Evolutionary conservation across 768 basidiomycete species (phyloP), one percentile per base, ranked within the genome.

Genomic region (Lactifluus piperatus): DNA sequence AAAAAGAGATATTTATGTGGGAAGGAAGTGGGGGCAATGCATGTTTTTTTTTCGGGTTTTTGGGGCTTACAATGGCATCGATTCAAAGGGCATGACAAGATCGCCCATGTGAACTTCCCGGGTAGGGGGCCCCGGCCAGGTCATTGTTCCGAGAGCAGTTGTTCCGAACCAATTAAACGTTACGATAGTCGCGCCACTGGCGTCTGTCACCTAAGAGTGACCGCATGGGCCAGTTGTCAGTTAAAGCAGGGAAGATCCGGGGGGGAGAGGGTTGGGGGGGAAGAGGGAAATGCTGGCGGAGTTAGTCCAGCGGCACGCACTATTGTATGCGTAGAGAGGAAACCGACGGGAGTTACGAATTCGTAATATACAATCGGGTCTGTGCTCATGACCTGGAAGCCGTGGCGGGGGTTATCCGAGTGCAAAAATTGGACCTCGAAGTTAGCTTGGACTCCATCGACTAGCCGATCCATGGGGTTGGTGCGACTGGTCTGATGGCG

Each of bases 341-440:
- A 45, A 68, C 65, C 73, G 60, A 77, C 73, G 53, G 75, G 73
- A 11, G 86, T 88, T 68, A 84, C 81, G 70, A 89, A 87, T 67
- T 77, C 80, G 68, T 83, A 80, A 73, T 80, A 85, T 65, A 86
- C 71, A 0, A 79, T 79, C 63, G 74, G 77, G 32, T 72, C 74
- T 70, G 81, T 81, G 41, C 86, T 84, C 64, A 88, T 86, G 72
- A 88, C 72, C 58, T 82, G 77, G 68, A 82, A 85, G 58, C 75
- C 77, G 57, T 79, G 66, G 55, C 85, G 81, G 46, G 86, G 85
- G 72, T 88, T 79, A 69, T 84, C 82, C 67, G 75, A 74, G 56
- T 85, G 83, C 48, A 84, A 84, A 76, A 88, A 88, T 72, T 79
- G 86, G 34, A 88, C 64, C 43, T 70, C 69, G 55, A 44, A 43